Base-by-base conservation (phyloP, 1,139 yeast genomes). In the Zygoascus hellenicus region DNA sequence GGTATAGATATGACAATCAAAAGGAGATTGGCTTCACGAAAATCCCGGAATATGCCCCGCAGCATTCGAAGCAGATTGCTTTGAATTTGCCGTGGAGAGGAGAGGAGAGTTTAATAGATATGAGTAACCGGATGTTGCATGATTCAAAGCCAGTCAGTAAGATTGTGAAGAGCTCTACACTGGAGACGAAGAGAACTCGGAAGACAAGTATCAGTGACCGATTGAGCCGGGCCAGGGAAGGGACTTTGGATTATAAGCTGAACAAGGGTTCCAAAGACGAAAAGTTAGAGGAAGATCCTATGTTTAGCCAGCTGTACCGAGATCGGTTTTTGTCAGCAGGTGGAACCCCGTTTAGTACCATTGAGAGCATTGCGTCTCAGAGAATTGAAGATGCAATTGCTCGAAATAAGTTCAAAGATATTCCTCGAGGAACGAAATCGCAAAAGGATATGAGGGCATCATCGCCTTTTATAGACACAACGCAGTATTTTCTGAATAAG, bases 351-450 rank as follows among this genome's bases (percentile, higher is more conserved):
- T 68, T 75, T 42, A 75, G 78, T 15, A 71, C 78, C 1, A 78
- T 84, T 17, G 76, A 74, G 44, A 77, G 85, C 1, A 58, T 87
- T 43, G 96, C 96, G 0, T 85, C 85, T 50, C 80, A 80, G 38
- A 71, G 80, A 44, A 86, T 88, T 19, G 87, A 83, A 58, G 89
- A 86, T 16, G 81, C 84, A 1, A 78, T 83, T 52, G 75, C 79
- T 49, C 72, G 78, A 35, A 96, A 96, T 0, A 81, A 77, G 38
- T 88, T 88, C 59, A 70, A 76, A 4, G 72, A 76, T 46, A 68
- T 88, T 62, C 77, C 81, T 0, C 66, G 95, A 48, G 95, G 95
- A 0, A 72, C 76, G 54, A 82, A 83, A 1, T 58, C 83, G 22
- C 71, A 72, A 35, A 60, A 62, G 33, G 77, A 74, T 15, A 66